These are phyloP conservation scores for Aspergillus thermomutatus DNA, from an alignment of 2,329 filamentous ascomycete genomes.

Conservation along the genomic window DNA sequence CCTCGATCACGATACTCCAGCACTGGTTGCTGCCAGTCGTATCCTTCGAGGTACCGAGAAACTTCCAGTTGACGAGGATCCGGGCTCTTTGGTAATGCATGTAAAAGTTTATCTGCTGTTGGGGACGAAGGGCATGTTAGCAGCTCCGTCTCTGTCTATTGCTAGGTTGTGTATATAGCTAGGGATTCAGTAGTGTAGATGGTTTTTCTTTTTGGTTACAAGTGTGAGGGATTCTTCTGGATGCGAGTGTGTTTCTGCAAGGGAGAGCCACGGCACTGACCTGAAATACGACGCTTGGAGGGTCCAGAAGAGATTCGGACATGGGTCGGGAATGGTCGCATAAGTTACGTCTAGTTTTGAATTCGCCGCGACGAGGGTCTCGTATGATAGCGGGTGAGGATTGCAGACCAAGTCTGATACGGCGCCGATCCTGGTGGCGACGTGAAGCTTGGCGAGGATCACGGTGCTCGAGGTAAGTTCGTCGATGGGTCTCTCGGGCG, in stretches of 20 bases:
- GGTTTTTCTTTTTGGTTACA: too few relatives aligned
- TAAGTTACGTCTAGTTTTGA: background rate
- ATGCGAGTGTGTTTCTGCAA: too few relatives aligned
- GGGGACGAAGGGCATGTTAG: slow-evolving; percentile 1
- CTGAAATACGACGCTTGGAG: slow-evolving; percentile 1
- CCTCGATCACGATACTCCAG: background rate
- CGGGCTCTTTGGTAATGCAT: slow-evolving; percentile 3
- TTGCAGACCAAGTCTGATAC: background rate
- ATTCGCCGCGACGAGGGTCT: background rate
- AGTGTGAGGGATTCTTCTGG: too few relatives aligned
- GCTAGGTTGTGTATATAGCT: too few relatives aligned
- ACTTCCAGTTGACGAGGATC: slow-evolving; percentile 1
- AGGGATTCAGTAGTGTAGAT: too few relatives aligned
- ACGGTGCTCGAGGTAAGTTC: background rate
- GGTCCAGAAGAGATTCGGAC: background rate
- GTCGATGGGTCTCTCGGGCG: too few relatives aligned
- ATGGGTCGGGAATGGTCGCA: slow-evolving; percentile 1
- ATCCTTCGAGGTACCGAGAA: background rate
- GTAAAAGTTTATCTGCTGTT: background rate
- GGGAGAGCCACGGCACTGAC: background rate
- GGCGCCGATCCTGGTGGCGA: background rate
- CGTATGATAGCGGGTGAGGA: background rate
- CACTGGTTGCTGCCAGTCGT: background rate
- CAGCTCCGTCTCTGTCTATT: background rate
- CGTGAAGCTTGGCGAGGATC: slow-evolving; percentile 1